A percentile compares a stretch with the other conserved stretches of the same genome.
phyloP scores from a whole-genome alignment of 306 rosid genomes.

The Cicer arietinum region DNA sequence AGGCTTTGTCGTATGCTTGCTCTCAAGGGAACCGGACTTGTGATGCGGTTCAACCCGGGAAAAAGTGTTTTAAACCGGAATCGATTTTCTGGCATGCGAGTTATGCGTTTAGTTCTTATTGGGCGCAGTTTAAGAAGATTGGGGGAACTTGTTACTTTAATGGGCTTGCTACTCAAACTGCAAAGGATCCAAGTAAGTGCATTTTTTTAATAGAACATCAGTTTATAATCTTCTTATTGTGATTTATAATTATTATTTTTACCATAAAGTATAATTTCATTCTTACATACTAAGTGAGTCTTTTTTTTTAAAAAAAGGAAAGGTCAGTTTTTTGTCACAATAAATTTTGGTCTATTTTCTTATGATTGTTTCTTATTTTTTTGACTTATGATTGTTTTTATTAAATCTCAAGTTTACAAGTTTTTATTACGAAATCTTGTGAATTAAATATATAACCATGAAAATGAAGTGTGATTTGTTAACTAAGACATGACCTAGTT shows the following conservation, averaged over 20 bases:
- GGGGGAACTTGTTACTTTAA: conserved; percentile 81
- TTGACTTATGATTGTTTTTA: too few relatives aligned
- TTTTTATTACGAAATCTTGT: too few relatives aligned
- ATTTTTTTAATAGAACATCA: not conserved
- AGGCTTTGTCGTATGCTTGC: conserved; percentile 76
- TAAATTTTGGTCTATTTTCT: not conserved
- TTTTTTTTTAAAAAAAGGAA: too few relatives aligned
- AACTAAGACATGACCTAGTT: too few relatives aligned
- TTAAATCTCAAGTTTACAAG: too few relatives aligned
- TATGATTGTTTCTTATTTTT: too few relatives aligned
- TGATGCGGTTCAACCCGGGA: conserved; percentile 59
- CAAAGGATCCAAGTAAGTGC: conserved; percentile 76
- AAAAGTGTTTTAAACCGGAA: conserved; percentile 63
- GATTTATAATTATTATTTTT: not conserved
- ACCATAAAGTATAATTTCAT: too few relatives aligned
- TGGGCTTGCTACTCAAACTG: conserved; percentile 73
- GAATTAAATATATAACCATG: not conserved
- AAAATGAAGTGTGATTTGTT: not conserved
- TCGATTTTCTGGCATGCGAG: conserved; percentile 60
- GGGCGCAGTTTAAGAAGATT: conserved; percentile 68
- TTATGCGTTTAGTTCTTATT: conserved; percentile 83
- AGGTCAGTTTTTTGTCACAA: not conserved
- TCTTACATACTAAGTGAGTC: too few relatives aligned
- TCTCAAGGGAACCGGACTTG: conserved; percentile 86
- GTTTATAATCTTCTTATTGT: not conserved